Conservation (phyloP, 2,329 filamentous ascomycete species). For the Zopfia rhizophila region DNA sequence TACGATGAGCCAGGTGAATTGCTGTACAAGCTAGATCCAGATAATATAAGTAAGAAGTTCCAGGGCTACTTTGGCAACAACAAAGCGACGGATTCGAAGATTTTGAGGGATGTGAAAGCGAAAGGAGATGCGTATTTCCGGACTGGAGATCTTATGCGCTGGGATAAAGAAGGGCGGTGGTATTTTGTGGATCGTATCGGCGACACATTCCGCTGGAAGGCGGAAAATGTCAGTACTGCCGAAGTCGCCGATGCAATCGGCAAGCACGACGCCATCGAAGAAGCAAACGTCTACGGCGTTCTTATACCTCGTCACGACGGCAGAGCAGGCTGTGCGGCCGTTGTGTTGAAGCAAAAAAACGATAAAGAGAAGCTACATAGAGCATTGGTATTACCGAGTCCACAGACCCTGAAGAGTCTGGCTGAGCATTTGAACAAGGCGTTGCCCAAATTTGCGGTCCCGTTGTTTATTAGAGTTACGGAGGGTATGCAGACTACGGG, state of each 20-base stretch:
- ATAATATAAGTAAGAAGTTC: slow-evolving; percentile 60
- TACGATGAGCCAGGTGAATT: slow-evolving; percentile 78
- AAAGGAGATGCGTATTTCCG: slow-evolving; percentile 52
- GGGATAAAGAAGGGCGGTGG: slow-evolving; percentile 45
- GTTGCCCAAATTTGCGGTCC: slow-evolving; percentile 57
- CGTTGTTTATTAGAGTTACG: slow-evolving; percentile 55
- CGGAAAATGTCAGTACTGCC: slow-evolving; percentile 58
- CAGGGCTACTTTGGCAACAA: slow-evolving; percentile 71
- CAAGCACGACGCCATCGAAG: slow-evolving; percentile 49
- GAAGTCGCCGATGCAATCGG: slow-evolving; percentile 57
- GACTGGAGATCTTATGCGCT: slow-evolving; percentile 47
- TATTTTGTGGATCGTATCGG: slow-evolving; percentile 53
- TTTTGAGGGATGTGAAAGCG: slow-evolving; percentile 44
- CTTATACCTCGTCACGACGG: slow-evolving; percentile 56
- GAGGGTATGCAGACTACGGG: slow-evolving; percentile 55
- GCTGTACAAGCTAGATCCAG: slow-evolving; percentile 55
- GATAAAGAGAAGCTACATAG: slow-evolving; percentile 29
- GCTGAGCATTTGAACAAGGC: slow-evolving; percentile 50
- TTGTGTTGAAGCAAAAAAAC: slow-evolving; percentile 44
- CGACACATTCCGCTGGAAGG: slow-evolving; percentile 55
- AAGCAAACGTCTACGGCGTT: slow-evolving; percentile 59
- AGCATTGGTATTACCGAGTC: slow-evolving; percentile 22
- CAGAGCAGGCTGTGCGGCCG: slow-evolving; percentile 56
- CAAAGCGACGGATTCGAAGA: slow-evolving; percentile 44
- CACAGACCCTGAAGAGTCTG: slow-evolving; percentile 29